phyloP scores from a whole-genome alignment of 2,329 filamentous ascomycete species.

The Waltergamsia citrina region DNA sequence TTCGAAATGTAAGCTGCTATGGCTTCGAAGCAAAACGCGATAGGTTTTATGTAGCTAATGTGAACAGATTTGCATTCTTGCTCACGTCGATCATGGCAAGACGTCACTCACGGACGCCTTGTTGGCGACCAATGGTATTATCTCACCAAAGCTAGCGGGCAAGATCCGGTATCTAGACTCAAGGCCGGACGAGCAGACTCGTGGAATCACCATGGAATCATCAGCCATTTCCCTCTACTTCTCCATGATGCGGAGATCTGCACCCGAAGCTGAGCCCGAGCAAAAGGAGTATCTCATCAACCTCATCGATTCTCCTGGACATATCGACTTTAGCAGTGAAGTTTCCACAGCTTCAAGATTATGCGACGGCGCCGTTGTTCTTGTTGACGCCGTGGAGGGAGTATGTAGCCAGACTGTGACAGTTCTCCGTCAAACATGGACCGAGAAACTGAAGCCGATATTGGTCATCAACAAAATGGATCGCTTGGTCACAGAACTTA shows the following conservation, averaged over 20 bases:
- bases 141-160: constrained; percentile 91
- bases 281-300: constrained; percentile 93
- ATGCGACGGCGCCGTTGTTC: constrained; percentile 87
- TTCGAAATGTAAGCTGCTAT: constrained; percentile 70
- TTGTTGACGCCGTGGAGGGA: constrained; percentile 94
- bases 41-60: not conserved
- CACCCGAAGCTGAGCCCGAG: constrained; percentile 58
- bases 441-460: constrained; percentile 87
- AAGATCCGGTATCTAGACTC: constrained; percentile 98
- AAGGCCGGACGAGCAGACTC: constrained; percentile 85
- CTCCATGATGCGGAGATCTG: constrained; percentile 70
- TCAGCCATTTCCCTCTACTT: constrained; percentile 96
- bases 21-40: not conserved
- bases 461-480: constrained; percentile 99
- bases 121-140: constrained; percentile 98
- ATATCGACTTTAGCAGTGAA: constrained; percentile 98
- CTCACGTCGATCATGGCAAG: constrained; percentile 97
- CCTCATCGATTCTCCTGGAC: constrained; percentile 86
- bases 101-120: constrained; percentile 94
- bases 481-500: constrained; percentile 83
- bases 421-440: constrained; percentile 89
- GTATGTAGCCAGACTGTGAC: constrained; percentile 99
- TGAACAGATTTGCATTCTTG: constrained; percentile 78
- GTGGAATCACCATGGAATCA: constrained; percentile 99
- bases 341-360: constrained; percentile 91